Percentiles rank a stretch among this genome's conserved stretches.
These are phyloP conservation scores for Chalciporus piperatus DNA, from an alignment of 768 basidiomycete genomes.

Conservation along the genomic window DNA sequence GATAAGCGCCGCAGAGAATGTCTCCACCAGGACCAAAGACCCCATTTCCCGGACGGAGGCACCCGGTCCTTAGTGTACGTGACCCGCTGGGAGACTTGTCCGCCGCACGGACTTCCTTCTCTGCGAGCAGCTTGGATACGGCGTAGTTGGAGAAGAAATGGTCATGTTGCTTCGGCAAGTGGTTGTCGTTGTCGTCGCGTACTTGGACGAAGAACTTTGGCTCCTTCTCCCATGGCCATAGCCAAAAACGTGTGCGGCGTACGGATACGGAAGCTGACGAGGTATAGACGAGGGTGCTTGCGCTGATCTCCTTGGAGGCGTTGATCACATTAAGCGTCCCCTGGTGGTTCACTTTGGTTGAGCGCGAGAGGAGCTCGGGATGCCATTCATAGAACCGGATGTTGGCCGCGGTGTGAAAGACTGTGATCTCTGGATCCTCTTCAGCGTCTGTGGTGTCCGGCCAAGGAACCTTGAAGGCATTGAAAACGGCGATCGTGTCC, in stretches of 20 bases:
- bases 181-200: conserved; percentile 57
- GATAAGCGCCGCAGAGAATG: conserved; percentile 61
- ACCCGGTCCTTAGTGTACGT: conserved; percentile 58
- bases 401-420: conserved; percentile 76
- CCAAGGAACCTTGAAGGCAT: conserved; percentile 68
- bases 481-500: conserved; percentile 48
- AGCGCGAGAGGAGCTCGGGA: conserved; percentile 46
- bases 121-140: conserved; percentile 58
- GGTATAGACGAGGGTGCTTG: conserved; percentile 60
- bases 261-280: conserved; percentile 69
- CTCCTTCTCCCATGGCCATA: conserved; percentile 73
- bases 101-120: conserved; percentile 44
- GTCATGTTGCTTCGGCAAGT: conserved; percentile 50
- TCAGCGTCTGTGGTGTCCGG: conserved; percentile 28
- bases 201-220: conserved; percentile 60
- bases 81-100: conserved; percentile 32
- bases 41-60: conserved; percentile 76
- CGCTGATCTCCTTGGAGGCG: conserved; percentile 55
- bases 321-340: conserved; percentile 69
- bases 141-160: conserved; percentile 82
- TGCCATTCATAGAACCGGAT: conserved; percentile 77
- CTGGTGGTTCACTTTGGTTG: conserved; percentile 59
- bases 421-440: conserved; percentile 42
- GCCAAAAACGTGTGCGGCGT: conserved; percentile 54
- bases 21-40: conserved; percentile 77